Conservation (phyloP, 176 grass and related monocot species). For the Paspalum vaginatum region DNA sequence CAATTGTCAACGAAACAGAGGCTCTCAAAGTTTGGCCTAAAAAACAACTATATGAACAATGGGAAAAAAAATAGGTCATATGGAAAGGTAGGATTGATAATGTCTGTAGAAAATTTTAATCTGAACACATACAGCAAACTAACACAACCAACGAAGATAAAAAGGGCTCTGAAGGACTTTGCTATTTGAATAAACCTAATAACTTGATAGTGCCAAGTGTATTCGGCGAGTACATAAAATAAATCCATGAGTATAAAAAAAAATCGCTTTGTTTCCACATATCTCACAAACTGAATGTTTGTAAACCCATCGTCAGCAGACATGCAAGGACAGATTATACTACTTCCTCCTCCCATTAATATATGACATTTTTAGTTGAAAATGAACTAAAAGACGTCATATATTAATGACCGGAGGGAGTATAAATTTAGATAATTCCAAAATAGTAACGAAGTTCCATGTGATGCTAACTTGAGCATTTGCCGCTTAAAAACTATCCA, state of each 20-base stretch:
- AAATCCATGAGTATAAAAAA: too few species aligned
- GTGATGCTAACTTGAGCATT: neutral
- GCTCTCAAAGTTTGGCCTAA: neutral
- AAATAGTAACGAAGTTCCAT: neutral
- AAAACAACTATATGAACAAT: neutral
- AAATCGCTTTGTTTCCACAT: neutral
- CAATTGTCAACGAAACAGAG: neutral
- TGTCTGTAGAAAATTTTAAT: neutral
- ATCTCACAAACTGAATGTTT: neutral
- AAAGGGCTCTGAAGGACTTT: neutral
- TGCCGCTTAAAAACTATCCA: neutral
- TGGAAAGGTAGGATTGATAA: neutral
- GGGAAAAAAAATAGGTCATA: too few species aligned
- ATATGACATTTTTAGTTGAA: too few species aligned
- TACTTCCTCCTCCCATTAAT: too few species aligned
- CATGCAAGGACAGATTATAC: neutral
- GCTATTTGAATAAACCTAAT: neutral
- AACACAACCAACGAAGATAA: neutral
- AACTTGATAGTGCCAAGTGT: neutral
- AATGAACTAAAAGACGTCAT: too few species aligned
- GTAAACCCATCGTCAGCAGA: neutral
- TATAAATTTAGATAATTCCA: neutral
- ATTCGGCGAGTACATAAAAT: slow-evolving; percentile 10
- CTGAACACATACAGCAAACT: neutral
- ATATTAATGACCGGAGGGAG: too few species aligned